These are phyloP conservation scores for Beta lomatogona DNA, from an alignment of 179 eudicot species.

Conservation along the genomic window DNA sequence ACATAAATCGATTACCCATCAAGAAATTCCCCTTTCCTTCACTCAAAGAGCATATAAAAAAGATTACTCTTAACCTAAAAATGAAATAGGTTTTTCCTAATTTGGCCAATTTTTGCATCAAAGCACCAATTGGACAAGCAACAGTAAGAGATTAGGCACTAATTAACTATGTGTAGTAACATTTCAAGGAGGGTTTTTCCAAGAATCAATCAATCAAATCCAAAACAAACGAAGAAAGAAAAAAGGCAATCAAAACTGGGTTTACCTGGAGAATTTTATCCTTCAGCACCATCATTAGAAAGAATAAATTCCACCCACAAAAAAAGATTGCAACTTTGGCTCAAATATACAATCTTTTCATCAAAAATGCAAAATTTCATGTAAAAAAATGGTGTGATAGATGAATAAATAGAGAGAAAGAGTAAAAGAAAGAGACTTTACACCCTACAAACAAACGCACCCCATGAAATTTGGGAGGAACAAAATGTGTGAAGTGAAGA, in stretches of 20 bases:
- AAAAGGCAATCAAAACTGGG: background rate
- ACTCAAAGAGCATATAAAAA: background rate
- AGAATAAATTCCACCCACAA: too few relatives aligned
- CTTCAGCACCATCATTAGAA: conserved; percentile 8
- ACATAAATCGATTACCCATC: background rate
- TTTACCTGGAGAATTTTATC: conserved; percentile 16
- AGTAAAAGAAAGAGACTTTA: background rate
- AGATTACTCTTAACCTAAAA: conserved; percentile 16
- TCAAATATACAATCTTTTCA: background rate
- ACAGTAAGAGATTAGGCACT: conserved; percentile 27
- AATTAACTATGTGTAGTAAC: background rate
- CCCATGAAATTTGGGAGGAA: conserved; percentile 17
- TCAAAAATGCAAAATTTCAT: too few relatives aligned
- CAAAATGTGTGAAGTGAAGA: conserved; percentile 25
- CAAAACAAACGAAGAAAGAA: conserved; percentile 1
- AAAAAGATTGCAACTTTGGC: conserved; percentile 10
- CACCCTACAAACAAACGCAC: background rate
- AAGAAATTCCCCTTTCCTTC: conserved; percentile 6
- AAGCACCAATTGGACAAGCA: too few relatives aligned
- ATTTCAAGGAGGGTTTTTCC: conserved; percentile 7
- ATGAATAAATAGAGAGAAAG: too few relatives aligned
- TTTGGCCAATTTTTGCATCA: conserved; percentile 23
- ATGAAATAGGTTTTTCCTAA: conserved; percentile 17
- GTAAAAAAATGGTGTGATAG: too few relatives aligned
- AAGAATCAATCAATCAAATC: conserved; percentile 22